phyloP scores from a whole-genome alignment of 1,284 basidiomycete genomes.

The Austroboletus novae-zelandiae region DNA sequence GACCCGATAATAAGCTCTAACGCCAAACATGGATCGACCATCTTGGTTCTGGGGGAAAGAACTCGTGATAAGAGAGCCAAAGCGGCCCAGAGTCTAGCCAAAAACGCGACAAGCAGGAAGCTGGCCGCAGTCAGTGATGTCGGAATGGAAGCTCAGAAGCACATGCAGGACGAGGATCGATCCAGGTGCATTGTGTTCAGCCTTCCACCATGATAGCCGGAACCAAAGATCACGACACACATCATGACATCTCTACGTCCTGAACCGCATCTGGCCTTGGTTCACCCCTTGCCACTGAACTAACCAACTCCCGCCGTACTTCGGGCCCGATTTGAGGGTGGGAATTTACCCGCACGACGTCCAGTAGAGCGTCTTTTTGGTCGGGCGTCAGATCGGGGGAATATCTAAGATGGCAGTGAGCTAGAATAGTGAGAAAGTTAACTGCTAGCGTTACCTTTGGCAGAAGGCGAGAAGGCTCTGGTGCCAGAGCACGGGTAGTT shows the following conservation, averaged over 20 bases:
- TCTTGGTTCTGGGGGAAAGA: neutral
- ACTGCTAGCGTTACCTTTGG: constrained; percentile 68
- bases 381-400: constrained; percentile 96
- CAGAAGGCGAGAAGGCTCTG: constrained; percentile 94
- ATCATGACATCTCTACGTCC: constrained; percentile 60
- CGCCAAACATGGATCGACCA: neutral
- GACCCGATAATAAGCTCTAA: no score
- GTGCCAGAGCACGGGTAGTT: constrained; percentile 96
- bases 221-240: neutral
- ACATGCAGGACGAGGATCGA: no score
- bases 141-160: no score
- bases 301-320: constrained; percentile 84
- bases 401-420: constrained; percentile 56
- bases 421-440: neutral
- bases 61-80: neutral
- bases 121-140: neutral
- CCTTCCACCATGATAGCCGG: neutral
- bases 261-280: constrained; percentile 51
- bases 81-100: no score
- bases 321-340: constrained; percentile 91
- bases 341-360: constrained; percentile 84
- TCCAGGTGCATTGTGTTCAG: neutral
- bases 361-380: constrained; percentile 96
- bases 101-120: no score
- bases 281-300: constrained; percentile 71